A percentile compares a stretch with the other conserved stretches of the same genome.
Conservation (phyloP, 2,329 filamentous ascomycete species). For the Penicillium olsonii region DNA sequence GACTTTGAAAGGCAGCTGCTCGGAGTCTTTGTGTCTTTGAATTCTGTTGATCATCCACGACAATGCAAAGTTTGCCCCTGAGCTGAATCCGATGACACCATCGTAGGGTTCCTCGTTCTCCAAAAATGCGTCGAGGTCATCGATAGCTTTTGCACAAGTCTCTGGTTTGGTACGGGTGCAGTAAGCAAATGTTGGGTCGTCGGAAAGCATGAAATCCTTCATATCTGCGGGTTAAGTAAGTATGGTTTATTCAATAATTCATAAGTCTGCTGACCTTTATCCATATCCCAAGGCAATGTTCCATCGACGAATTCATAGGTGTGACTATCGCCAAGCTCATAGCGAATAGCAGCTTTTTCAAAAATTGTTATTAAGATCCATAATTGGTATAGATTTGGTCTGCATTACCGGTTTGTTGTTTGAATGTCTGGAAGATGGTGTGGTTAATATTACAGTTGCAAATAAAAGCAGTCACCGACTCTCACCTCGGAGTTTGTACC, state of each 20-base stretch:
- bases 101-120: conserved; percentile 30
- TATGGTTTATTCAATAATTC: too few relatives aligned
- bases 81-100: conserved; percentile 30
- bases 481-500: conserved; percentile 25
- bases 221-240: neutral
- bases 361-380: neutral
- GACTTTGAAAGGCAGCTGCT: conserved; percentile 22
- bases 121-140: conserved; percentile 18
- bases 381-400: neutral
- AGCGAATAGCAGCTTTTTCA: conserved; percentile 21
- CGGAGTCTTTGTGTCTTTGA: neutral
- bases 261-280: conserved; percentile 13
- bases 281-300: conserved; percentile 12
- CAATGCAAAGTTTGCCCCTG: conserved; percentile 25
- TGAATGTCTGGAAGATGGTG: neutral
- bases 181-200: neutral
- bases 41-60: conserved; percentile 14
- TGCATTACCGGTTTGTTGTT: neutral
- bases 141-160: neutral
- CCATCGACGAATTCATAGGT: conserved; percentile 27
- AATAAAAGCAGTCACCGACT: neutral
- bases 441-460: neutral
- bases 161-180: neutral
- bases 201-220: neutral
- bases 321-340: conserved; percentile 21